Base-by-base conservation (phyloP, 306 rosid genomes). In the Cyamopsis tetragonoloba region DNA sequence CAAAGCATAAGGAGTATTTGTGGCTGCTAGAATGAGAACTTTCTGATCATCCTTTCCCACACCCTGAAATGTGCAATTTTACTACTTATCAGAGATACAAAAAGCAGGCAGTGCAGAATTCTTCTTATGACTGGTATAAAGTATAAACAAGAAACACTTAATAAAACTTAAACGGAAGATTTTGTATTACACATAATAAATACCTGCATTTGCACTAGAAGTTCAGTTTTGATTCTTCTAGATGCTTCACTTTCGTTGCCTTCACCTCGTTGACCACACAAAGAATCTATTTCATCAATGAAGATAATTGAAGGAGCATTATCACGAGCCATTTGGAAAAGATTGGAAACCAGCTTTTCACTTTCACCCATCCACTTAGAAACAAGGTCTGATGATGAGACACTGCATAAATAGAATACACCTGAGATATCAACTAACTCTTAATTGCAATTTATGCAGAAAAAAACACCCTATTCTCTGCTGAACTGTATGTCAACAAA, bases 301-400 rank as follows among this genome's bases (percentile, higher is more conserved):
- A 86, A 88, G 56, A 88, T 86, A 63, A 88, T 86, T 18, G 96
- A 86, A n/a, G 96, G 91, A 55, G 92, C 89, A 71, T 83, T 82
- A 22, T 89, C 96, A 55, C 96, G 89, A 44, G 96, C 96, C 96
- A 89, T 82, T 82, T 84, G 82, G 65, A 89, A 89, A 62, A 89
- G 96, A 62, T 68, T 89, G 48, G 96, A 80, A 66, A 89, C 96
- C 43, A 89, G 73, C 82, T 89, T 89, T 73, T 89, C 96, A 78
- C 96, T 89, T 74, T 89, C 96, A 62, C 96, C 96, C 92, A 86
- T 86, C 96, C 96, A 89, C 77, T 86, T 89, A 12, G 96, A 89
- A 47, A 89, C 92, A 54, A 89, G 84, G 77, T 89, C 96, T 47
- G 96, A 86, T 24, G 96, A 89, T 15, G 96, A 89, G 69, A 89